Conservation (phyloP, 495 filamentous ascomycete species). For the Tuber microsphaerosporum region DNA sequence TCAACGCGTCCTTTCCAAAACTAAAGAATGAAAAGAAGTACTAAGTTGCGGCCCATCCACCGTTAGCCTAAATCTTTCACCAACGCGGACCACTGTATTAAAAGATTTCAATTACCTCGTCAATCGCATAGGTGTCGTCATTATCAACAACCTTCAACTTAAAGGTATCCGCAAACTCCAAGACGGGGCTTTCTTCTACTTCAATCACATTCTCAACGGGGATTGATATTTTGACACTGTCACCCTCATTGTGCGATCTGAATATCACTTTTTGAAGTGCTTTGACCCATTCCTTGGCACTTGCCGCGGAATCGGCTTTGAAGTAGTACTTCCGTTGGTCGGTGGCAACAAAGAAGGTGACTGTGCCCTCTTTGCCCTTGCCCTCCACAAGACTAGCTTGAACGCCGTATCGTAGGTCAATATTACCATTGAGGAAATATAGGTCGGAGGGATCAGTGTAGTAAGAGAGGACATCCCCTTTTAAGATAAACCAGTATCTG, state of each 20-base stretch:
- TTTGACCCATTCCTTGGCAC: slow-evolving; percentile 97
- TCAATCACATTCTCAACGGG: slow-evolving; percentile 85
- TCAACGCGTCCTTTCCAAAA: slow-evolving; percentile 75
- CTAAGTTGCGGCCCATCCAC: slow-evolving; percentile 43
- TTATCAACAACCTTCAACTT: slow-evolving; percentile 88
- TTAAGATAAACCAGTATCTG: slow-evolving; percentile 93
- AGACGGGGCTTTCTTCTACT: slow-evolving; percentile 82
- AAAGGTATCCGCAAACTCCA: slow-evolving; percentile 88
- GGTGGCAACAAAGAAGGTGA: slow-evolving; percentile 73
- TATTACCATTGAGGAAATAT: slow-evolving; percentile 87
- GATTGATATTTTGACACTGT: slow-evolving; percentile 91
- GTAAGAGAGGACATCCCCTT: slow-evolving; percentile 92
- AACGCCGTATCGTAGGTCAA: slow-evolving; percentile 87
- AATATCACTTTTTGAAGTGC: slow-evolving; percentile 91
- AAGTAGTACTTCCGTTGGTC: slow-evolving; percentile 80
- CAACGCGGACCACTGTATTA: not conserved
- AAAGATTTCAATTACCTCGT: slow-evolving; percentile 60
- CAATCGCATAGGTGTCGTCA: slow-evolving; percentile 86
- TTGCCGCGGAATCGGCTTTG: slow-evolving; percentile 76
- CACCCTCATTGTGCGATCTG: slow-evolving; percentile 88
- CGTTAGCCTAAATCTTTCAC: slow-evolving; percentile 35
- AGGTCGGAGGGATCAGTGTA: slow-evolving; percentile 73
- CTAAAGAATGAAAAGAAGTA: slow-evolving; percentile 97
- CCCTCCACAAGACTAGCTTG: slow-evolving; percentile 61
- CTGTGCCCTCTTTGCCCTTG: slow-evolving; percentile 60